Evolutionary conservation across 176 grass and related monocot species (phyloP).

Genomic region (Lolium perenne): DNA sequence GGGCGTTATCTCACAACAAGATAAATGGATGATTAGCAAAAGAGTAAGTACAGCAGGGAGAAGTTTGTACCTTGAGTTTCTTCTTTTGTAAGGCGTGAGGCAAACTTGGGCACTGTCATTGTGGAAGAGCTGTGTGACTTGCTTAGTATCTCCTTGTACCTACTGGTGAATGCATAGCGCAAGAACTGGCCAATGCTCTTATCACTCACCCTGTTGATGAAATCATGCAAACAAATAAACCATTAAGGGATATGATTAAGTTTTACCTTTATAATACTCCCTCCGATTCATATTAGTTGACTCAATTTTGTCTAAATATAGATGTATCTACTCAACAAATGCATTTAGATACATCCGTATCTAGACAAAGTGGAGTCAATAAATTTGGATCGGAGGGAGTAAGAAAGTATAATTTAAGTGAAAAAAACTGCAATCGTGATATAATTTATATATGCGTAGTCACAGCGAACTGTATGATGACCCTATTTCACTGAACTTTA

Average conservation of each 20-base stretch:
- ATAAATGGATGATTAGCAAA: background rate
- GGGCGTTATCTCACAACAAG: background rate
- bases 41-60: background rate
- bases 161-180: conserved; percentile 70
- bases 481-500: too few relatives aligned
- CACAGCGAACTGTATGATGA: background rate
- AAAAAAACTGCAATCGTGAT: background rate
- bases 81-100: conserved; percentile 78
- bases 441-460: background rate
- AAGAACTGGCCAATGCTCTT: conserved; percentile 85
- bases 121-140: conserved; percentile 78
- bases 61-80: conserved; percentile 56
- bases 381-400: too few relatives aligned
- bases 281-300: too few relatives aligned
- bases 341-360: too few relatives aligned
- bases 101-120: conserved; percentile 67
- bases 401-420: background rate
- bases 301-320: too few relatives aligned
- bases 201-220: conserved; percentile 66
- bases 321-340: too few relatives aligned
- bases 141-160: conserved; percentile 95
- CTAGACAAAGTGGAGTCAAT: too few relatives aligned
- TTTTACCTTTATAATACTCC: background rate
- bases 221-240: conserved; percentile 28
- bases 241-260: background rate